These are phyloP conservation scores for Olyra latifolia DNA, from an alignment of 176 grass and related monocot species.

Conservation along the genomic window DNA sequence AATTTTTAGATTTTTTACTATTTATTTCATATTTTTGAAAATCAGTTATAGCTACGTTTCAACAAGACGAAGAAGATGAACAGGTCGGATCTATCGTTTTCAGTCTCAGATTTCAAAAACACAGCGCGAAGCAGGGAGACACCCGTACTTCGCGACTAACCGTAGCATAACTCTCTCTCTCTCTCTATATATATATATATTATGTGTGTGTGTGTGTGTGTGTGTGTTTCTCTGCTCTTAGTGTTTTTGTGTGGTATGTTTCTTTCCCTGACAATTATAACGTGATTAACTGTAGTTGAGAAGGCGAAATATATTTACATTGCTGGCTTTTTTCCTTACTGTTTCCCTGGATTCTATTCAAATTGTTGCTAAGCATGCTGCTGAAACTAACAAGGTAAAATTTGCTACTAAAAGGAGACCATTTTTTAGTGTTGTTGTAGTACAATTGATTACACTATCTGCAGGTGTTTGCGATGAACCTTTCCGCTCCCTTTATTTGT, in stretches of 20 bases:
- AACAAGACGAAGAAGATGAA: too few species aligned
- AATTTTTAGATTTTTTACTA: too few species aligned
- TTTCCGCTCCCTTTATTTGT: constrained; percentile 94
- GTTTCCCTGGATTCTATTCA: constrained; percentile 94
- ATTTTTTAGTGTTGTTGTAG: background rate
- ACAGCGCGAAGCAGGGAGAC: too few species aligned
- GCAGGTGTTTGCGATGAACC: constrained; percentile 84
- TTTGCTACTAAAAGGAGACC: background rate
- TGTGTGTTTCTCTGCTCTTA: background rate
- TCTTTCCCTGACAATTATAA: constrained; percentile 10
- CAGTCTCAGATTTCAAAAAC: too few species aligned
- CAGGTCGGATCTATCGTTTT: too few species aligned
- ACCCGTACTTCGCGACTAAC: too few species aligned
- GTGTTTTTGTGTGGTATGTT: constrained; percentile 12
- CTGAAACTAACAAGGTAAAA: constrained; percentile 78
- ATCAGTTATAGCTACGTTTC: too few species aligned
- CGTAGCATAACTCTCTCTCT: too few species aligned
- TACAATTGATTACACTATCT: constrained; percentile 27
- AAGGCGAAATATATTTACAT: constrained; percentile 98
- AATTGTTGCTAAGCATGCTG: constrained; percentile 91
- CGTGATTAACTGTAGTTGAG: constrained; percentile 56
- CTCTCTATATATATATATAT: too few species aligned
- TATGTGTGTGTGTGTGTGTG: too few species aligned
- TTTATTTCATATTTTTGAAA: too few species aligned
- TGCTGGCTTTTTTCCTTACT: constrained; percentile 96